Base-by-base conservation (phyloP, 768 basidiomycete genomes). In the Suillus luteus region DNA sequence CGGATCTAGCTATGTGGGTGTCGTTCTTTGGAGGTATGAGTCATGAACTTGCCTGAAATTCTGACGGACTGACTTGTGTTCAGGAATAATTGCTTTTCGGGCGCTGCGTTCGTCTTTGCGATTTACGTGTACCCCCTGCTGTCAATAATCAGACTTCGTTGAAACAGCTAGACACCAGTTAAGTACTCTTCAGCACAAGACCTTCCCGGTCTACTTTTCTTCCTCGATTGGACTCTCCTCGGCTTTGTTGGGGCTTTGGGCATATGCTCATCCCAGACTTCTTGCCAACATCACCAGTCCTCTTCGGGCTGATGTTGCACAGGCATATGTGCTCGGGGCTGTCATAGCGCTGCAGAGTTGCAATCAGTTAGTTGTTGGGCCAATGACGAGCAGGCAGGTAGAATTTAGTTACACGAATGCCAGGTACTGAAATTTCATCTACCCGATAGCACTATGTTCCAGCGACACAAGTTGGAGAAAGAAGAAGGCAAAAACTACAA, bases 141-240 rank as follows among this genome's bases (percentile, higher is more conserved):
- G 19, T 35, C 19, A 19, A 54, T 54, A 35, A 54, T 35, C 19
- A 54, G 33, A n/a, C 11, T 31, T 46, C 37, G 41, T 51, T 55
- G n/a, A 62, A 27, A 7, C 64, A 89, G 87, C 91, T 19, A 85
- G 90, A 55, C 83, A 87, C 57, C 86, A 90, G 64, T 94, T 94
- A 65, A 84, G 87, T 11, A 78, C 82, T 48, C 82, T 95, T 40
- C 92, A 94, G 70, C 86, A 91, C 70, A 85, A 83, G 69, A 85
- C 82, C 1, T 91, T 91, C 76, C 90, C 92, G 1, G 73, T 90
- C 66, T 93, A 91, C 76, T 94, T 94, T 69, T 72, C 81, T 19
- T 72, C 85, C 48, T 88, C 86, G 14, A 83, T 90, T 43, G 67
- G 74, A 27, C 74, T 89, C 40, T 82, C 87, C 33, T 77, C 83